phyloP scores from a whole-genome alignment of 2,329 filamentous ascomycete genomes.

The Xylariaceae sp. region DNA sequence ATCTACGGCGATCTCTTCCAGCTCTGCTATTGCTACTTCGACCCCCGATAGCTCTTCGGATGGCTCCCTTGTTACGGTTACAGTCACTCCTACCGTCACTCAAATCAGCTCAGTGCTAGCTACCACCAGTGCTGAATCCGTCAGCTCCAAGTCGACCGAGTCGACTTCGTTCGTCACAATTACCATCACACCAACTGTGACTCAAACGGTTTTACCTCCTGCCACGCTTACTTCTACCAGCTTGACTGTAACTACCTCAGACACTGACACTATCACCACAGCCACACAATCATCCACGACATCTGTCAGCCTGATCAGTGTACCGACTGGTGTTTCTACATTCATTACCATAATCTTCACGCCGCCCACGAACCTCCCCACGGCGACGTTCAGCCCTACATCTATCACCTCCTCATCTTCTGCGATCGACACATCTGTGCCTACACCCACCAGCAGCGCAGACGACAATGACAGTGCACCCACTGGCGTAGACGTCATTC shows the following conservation, averaged over 20 bases:
- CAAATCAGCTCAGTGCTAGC: conserved; percentile 19
- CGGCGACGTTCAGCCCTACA: conserved; percentile 5
- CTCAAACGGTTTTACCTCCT: conserved; percentile 15
- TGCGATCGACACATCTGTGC: not conserved
- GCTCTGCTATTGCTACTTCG: conserved; percentile 5
- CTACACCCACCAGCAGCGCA: not conserved
- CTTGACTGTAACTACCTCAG: conserved; percentile 1
- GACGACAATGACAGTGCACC: not conserved
- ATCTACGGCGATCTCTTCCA: conserved; percentile 8
- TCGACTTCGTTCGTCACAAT: conserved; percentile 12
- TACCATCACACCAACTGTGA: conserved; percentile 20
- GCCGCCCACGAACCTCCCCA: conserved; percentile 7
- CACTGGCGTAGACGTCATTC: not conserved
- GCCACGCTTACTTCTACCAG: conserved; percentile 7
- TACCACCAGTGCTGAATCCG: not conserved
- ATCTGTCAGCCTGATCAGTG: conserved; percentile 1
- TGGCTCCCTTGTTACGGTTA: conserved; percentile 13
- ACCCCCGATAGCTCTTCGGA: conserved; percentile 2
- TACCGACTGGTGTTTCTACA: conserved; percentile 3
- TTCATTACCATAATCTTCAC: conserved; percentile 12
- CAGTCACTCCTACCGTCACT: conserved; percentile 23
- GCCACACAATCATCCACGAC: conserved; percentile 1
- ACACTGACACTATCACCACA: not conserved
- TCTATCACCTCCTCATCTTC: not conserved
- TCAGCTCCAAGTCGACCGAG: not conserved